A percentile compares a stretch with the other conserved stretches of the same genome.
phyloP scores from a whole-genome alignment of 352 stramenopile genomes.

The Pythium pyrilobum region DNA sequence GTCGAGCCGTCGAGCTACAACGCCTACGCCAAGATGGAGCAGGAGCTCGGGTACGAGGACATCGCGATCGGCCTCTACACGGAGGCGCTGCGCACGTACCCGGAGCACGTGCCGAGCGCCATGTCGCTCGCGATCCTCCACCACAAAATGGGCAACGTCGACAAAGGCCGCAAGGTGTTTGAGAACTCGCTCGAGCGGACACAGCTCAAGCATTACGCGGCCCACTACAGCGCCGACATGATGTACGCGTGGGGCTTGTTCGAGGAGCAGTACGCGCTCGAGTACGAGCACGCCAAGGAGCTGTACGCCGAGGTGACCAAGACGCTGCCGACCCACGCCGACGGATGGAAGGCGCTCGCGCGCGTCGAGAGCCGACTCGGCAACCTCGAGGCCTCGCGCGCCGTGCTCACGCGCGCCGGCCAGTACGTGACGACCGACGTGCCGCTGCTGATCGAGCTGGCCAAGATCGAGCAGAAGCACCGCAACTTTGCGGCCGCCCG shows the following conservation, averaged over 20 bases:
- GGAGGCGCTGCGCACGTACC: slow-evolving; percentile 48
- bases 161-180: slow-evolving; percentile 55
- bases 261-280: slow-evolving; percentile 60
- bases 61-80: slow-evolving; percentile 57
- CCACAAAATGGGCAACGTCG: slow-evolving; percentile 39
- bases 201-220: slow-evolving; percentile 15
- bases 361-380: slow-evolving; percentile 58
- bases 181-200: slow-evolving; percentile 51
- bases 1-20: slow-evolving; percentile 76
- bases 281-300: slow-evolving; percentile 64
- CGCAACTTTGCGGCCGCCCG: slow-evolving; percentile 55
- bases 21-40: slow-evolving; percentile 81
- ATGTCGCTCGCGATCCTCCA: slow-evolving; percentile 73
- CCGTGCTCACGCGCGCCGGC: slow-evolving; percentile 54
- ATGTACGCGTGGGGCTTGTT: slow-evolving; percentile 71
- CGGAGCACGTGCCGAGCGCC: slow-evolving; percentile 70
- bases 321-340: slow-evolving; percentile 50
- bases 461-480: slow-evolving; percentile 77
- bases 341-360: slow-evolving; percentile 66
- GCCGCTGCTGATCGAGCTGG: slow-evolving; percentile 65
- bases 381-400: slow-evolving; percentile 55
- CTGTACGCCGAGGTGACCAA: slow-evolving; percentile 70
- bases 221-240: slow-evolving; percentile 50
- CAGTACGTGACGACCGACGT: slow-evolving; percentile 66
- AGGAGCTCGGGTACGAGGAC: slow-evolving; percentile 69